Evolutionary conservation across 73 alveolate species (phyloP), one percentile per base, ranked within the genome.

Genomic region (Chromera velia): DNA sequence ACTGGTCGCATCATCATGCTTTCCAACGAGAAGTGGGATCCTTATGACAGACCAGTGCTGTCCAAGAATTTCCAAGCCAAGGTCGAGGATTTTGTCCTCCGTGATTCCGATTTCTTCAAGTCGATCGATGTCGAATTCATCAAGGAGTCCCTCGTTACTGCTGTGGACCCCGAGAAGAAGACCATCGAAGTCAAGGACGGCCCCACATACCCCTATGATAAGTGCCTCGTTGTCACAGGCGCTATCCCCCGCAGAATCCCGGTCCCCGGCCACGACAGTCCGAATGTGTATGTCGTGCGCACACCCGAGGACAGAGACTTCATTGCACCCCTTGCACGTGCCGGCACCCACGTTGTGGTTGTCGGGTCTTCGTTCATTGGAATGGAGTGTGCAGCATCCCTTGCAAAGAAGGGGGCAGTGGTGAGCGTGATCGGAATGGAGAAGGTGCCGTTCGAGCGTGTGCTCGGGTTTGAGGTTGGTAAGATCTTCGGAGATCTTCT

Each of bases 281-380:
- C 4, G 55, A 40, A 40, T 13, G 13, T 40, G 22, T 40, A 7
- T 13, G 13, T 40, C 55, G 22, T 40, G 22, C 4, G 55, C 4
- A 4, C 22, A 40, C 55, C 55, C 55, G 55, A 40, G 22, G 22
- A 40, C 13, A 13, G 22, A 4, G n/a, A n/a, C n/a, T n/a, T n/a
- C n/a, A n/a, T n/a, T n/a, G n/a, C n/a, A n/a, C n/a, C n/a, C n/a
- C n/a, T n/a, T n/a, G n/a, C n/a, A n/a, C n/a, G n/a, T n/a, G n/a
- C n/a, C n/a, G n/a, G n/a, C n/a, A n/a, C n/a, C n/a, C n/a, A n/a
- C n/a, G n/a, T n/a, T n/a, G n/a, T n/a, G n/a, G 55, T 87, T 31
- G 49, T 87, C 26, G 93, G 93, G 4, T 84, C 88, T 7, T 75
- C 87, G 32, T 87, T 87, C 70, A 78, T 87, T 64, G 93, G 93